Base-by-base conservation (phyloP, 2,329 filamentous ascomycete species). In the Hymenoscyphus infarciens region DNA sequence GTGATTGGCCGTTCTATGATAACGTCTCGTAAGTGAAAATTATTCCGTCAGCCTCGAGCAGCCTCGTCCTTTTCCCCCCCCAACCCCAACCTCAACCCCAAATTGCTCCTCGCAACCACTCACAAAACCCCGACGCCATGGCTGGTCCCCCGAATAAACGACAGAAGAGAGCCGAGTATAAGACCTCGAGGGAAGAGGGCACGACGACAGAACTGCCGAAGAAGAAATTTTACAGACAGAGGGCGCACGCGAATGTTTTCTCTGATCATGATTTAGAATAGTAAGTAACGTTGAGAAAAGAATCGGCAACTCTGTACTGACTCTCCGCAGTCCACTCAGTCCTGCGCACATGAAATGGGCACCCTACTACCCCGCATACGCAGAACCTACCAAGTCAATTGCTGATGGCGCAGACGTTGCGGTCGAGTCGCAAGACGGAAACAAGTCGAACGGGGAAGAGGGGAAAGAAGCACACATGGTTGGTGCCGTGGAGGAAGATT, bases 161-260 rank as follows among this genome's bases (percentile, higher is more conserved):
- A 63, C 82, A 85, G 70, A 87, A 87, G 78, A 86, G 89, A 67
- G 83, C 86, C 63, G 82, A 83, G 63, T 90, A 89, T 73, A 86
- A 84, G 69, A 81, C 81, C 61, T 77, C 80, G 59, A 77, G 78
- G 42, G 78, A 83, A 66, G 80, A 83, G 72, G 80, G 77, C 25
- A 65, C 63, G 8, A 68, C 65, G 19, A 69, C 67, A 33, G 70
- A 74, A 71, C 78, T 97, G 71, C 95, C 95, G 10, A 89, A 91
- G 77, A 99, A 99, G 82, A 94, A 90, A 79, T 97, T 95, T 79
- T 99, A 97, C 76, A 87, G 95, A 61, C 95, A 99, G 77, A 86
- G 95, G 76, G 95, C 95, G 42, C 95, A 99, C 79, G 95, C 95
- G 66, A 99, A 99, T 79, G 93, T 94, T 6, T 99, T 99, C 78